Evolutionary conservation across 1,139 yeast genomes (phyloP), one percentile per base, ranked within the genome.

Genomic region (Suhomyces wounanorum): DNA sequence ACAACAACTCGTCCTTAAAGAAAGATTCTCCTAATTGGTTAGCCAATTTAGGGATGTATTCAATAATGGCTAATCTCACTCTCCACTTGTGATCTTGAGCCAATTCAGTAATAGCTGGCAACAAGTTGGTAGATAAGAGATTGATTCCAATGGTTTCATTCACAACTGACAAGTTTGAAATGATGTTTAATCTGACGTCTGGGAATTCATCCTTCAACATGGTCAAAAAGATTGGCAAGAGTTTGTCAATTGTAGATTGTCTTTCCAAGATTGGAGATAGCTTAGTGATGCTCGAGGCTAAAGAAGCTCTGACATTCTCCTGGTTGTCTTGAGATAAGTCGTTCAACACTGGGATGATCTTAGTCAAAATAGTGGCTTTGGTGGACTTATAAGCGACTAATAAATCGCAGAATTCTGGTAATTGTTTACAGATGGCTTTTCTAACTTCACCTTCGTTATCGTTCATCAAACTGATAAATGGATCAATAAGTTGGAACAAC

Each of bases 81-180:
- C 99, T 84, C 99, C 99, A 95, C 66, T 92, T 95, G 62, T 87
- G 87, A 72, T 95, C 99, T 66, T 91, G 95, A 8, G 99, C 98
- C 58, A 95, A 80, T 61, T 94, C 97, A 23, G 96, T 87, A 56
- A 95, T 92, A 2, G 99, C 99, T 6, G 99, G 99, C 58, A 95
- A 78, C 56, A 95, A 78, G 46, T 91, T 87, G 61, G 92, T 92
- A 38, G 96, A 85, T 59, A 95, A 78, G 58, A 89, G 76, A 61
- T 88, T 92, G 59, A 94, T 90, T 33, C 99, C 99, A 62, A 94
- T 89, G 50, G 94, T 96, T 62, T 91, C 95, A 68, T 94, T 92
- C 40, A 95, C 97, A 45, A 88, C 84, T 59, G 94, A 91, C 56
- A 95, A 79, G 67, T 91, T 91, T 35, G 96, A 89, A 59, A 95